phyloP scores from a whole-genome alignment of 192 early-diverging fungal genomes.

The Backusella circina region DNA sequence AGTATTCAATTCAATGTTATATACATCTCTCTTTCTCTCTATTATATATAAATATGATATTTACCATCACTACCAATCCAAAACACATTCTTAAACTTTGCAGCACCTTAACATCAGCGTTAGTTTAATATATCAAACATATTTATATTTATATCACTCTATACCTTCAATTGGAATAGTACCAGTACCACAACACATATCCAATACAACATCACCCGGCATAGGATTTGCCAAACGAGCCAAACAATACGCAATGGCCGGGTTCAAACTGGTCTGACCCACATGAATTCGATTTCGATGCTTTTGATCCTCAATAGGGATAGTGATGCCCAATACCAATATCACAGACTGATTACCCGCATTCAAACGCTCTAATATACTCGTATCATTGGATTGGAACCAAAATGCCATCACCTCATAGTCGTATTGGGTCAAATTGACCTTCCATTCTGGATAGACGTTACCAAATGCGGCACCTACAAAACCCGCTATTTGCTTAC shows the following conservation, averaged over 20 bases:
- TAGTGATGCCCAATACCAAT: background rate
- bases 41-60: too few relatives aligned
- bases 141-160: too few relatives aligned
- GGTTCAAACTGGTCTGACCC: constrained; percentile 42
- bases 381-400: constrained; percentile 10
- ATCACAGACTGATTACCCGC: background rate
- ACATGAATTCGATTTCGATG: constrained; percentile 35
- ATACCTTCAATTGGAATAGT: constrained; percentile 30
- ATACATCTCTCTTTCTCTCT: background rate
- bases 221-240: constrained; percentile 26
- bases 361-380: background rate
- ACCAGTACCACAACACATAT: constrained; percentile 40
- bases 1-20: background rate
- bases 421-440: constrained; percentile 40
- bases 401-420: constrained; percentile 33
- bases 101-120: too few relatives aligned
- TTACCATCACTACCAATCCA: constrained; percentile 40
- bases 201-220: constrained; percentile 41
- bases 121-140: too few relatives aligned
- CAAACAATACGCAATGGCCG: constrained; percentile 40
- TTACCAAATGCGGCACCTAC: constrained; percentile 19
- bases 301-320: constrained; percentile 12
- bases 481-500: constrained; percentile 8
- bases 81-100: constrained; percentile 29
- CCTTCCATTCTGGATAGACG: constrained; percentile 34